Conservation (phyloP, 129 eudicot genomes). For the Mikania micrantha region DNA sequence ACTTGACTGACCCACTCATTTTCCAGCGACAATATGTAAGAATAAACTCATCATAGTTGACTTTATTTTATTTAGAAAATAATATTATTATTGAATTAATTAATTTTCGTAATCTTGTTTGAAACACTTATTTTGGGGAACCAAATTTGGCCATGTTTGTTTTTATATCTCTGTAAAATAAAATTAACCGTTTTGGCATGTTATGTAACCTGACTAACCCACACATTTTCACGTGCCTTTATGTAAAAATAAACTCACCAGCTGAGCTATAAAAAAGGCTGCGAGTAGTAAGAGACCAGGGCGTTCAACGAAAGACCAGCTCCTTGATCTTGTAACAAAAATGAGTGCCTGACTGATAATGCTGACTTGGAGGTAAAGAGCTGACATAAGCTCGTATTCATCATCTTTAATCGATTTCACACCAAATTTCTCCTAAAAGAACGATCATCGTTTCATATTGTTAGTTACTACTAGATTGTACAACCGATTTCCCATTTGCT, state of each 20-base stretch:
- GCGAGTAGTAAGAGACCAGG: slow-evolving; percentile 64
- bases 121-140: background rate
- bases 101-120: background rate
- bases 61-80: background rate
- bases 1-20: too few species aligned
- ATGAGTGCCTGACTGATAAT: slow-evolving; percentile 90
- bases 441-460: background rate
- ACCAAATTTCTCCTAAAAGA: slow-evolving; percentile 56
- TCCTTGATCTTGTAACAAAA: slow-evolving; percentile 82
- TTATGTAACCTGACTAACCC: background rate
- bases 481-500: background rate
- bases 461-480: background rate
- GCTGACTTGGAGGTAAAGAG: slow-evolving; percentile 89
- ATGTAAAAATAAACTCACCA: slow-evolving; percentile 36
- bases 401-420: slow-evolving; percentile 38
- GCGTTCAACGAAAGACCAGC: slow-evolving; percentile 80
- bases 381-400: slow-evolving; percentile 54
- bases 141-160: background rate
- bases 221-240: background rate
- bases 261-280: slow-evolving; percentile 72
- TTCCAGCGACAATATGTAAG: too few species aligned
- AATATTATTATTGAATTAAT: background rate
- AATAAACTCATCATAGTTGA: too few species aligned
- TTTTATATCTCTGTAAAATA: background rate
- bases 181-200: background rate